Conservation (phyloP, 306 rosid species). For the Gastrolobium bilobum region DNA sequence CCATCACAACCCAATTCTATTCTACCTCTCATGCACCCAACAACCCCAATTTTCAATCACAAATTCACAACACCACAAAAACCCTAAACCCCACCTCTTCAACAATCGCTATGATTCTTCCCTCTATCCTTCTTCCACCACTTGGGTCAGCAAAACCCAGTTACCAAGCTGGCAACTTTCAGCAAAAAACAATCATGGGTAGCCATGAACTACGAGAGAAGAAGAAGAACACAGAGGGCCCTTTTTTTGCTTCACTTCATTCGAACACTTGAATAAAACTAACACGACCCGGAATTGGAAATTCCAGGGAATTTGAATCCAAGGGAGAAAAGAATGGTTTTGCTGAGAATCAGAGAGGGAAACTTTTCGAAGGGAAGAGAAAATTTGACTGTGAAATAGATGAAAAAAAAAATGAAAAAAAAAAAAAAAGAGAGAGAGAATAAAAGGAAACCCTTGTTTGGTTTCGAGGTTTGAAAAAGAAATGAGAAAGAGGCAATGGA, state of each 20-base stretch:
- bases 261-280: conserved; percentile 15
- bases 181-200: conserved; percentile 35
- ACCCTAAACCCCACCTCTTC: conserved; percentile 61
- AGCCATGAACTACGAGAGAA: background rate
- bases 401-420: conserved; percentile 7
- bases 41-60: conserved; percentile 52
- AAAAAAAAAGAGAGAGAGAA: background rate
- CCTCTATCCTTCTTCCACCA: conserved; percentile 20
- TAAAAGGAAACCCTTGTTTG: conserved; percentile 41
- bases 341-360: conserved; percentile 28
- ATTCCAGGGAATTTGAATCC: conserved; percentile 33
- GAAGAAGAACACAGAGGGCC: conserved; percentile 5
- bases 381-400: conserved; percentile 42
- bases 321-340: background rate
- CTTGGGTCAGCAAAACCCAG: conserved; percentile 43
- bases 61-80: conserved; percentile 27
- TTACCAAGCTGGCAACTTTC: conserved; percentile 44
- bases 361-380: background rate
- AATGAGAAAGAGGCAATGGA: conserved; percentile 41
- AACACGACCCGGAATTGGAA: conserved; percentile 37
- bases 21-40: conserved; percentile 53
- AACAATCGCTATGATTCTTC: conserved; percentile 48
- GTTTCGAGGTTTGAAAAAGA: conserved; percentile 48
- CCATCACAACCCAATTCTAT: conserved; percentile 60
- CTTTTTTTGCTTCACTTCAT: conserved; percentile 15